Percentiles rank a stretch among this genome's conserved stretches.
Conservation (phyloP, 805 yeast species). For the Sugiyamaella smithiae region DNA sequence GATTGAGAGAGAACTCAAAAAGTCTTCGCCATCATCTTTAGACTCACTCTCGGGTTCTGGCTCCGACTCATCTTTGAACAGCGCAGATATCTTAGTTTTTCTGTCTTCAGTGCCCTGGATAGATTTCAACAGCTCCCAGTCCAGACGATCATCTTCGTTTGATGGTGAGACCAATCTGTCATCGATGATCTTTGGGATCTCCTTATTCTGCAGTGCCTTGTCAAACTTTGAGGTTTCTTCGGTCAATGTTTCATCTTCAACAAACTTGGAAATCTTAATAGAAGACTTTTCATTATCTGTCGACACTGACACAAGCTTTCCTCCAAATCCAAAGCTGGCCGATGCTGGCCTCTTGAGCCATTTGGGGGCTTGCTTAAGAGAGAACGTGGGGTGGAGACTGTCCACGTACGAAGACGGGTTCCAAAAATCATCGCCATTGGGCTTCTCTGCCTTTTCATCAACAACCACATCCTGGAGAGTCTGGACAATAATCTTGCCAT, state of each 20-base stretch:
- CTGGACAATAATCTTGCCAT: conserved; percentile 77
- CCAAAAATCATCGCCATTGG: conserved; percentile 69
- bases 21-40: conserved; percentile 26
- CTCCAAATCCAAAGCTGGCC: conserved; percentile 91
- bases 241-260: conserved; percentile 38
- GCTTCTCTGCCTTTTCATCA: conserved; percentile 45
- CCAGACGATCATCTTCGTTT: conserved; percentile 29
- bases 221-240: conserved; percentile 42
- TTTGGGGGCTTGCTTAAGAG: conserved; percentile 75
- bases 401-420: conserved; percentile 43
- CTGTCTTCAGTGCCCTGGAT: conserved; percentile 32
- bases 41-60: conserved; percentile 20
- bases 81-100: conserved; percentile 24
- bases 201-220: conserved; percentile 49
- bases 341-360: conserved; percentile 78
- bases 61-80: conserved; percentile 23
- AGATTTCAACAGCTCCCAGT: conserved; percentile 36
- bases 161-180: conserved; percentile 19
- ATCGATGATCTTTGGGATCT: conserved; percentile 22
- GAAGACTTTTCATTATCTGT: conserved; percentile 43
- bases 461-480: conserved; percentile 74
- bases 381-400: conserved; percentile 56
- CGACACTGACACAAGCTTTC: conserved; percentile 65
- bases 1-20: conserved; percentile 28
- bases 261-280: conserved; percentile 43